Percentiles rank a stretch among this genome's conserved stretches.
Conservation (phyloP, 2,329 filamentous ascomycete species). For the Trichophyton verrucosum region DNA sequence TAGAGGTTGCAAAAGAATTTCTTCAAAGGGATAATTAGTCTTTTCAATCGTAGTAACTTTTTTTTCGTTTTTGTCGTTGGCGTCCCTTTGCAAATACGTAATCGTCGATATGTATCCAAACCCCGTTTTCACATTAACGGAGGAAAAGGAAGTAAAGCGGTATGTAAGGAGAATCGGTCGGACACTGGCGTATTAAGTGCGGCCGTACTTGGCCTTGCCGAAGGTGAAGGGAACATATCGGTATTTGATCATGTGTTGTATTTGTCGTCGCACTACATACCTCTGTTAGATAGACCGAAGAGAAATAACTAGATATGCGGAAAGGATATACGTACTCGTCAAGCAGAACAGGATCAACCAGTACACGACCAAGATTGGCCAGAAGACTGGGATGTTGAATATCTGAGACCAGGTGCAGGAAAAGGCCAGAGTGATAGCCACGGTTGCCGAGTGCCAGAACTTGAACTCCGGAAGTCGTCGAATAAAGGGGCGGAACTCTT, state of each 20-base stretch:
- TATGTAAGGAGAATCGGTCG: background rate
- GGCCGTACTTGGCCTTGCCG: slow-evolving; percentile 68
- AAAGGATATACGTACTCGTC: slow-evolving; percentile 56
- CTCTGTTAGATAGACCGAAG: background rate
- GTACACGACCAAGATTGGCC: slow-evolving; percentile 96
- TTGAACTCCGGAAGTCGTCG: slow-evolving; percentile 95
- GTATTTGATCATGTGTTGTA: slow-evolving; percentile 99
- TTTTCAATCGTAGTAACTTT: background rate
- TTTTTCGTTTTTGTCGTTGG: background rate
- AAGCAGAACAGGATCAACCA: slow-evolving; percentile 94
- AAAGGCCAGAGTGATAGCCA: slow-evolving; percentile 72
- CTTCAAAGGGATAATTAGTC: background rate
- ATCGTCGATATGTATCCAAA: background rate
- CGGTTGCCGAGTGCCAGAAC: slow-evolving; percentile 95
- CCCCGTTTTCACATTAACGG: background rate
- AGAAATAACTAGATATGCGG: background rate
- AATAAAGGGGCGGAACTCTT: slow-evolving; percentile 97
- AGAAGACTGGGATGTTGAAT: slow-evolving; percentile 97
- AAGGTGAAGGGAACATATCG: slow-evolving; percentile 91
- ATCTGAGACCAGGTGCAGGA: slow-evolving; percentile 83
- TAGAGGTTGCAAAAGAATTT: background rate
- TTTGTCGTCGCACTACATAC: slow-evolving; percentile 84
- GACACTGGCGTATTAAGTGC: slow-evolving; percentile 9
- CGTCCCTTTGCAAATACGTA: background rate
- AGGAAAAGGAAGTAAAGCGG: background rate